Conservation (phyloP, 2,329 filamentous ascomycete genomes). For the Colletotrichum lupini region DNA sequence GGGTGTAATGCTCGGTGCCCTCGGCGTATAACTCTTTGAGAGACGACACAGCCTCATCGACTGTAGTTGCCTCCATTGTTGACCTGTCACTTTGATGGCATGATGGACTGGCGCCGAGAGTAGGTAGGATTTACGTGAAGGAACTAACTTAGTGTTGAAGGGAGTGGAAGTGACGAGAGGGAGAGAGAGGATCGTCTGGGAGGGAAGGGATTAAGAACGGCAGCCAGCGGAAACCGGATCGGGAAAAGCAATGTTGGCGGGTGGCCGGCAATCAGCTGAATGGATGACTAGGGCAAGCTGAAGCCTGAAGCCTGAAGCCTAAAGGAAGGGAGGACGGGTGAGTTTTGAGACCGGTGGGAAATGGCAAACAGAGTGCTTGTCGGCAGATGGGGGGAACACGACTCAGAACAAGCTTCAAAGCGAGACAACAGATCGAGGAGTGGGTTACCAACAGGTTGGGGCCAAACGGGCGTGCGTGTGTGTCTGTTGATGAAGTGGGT, state of each 20-base stretch:
- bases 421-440: background rate
- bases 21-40: slow-evolving; percentile 34
- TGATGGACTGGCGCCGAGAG: slow-evolving; percentile 6
- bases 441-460: background rate
- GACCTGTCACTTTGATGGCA: slow-evolving; percentile 18
- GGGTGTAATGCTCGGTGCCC: slow-evolving; percentile 42
- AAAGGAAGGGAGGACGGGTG: background rate
- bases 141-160: background rate
- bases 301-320: background rate
- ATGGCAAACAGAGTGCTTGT: background rate
- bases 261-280: background rate
- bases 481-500: background rate
- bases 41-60: slow-evolving; percentile 37
- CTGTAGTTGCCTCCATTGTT: slow-evolving; percentile 38
- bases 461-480: background rate
- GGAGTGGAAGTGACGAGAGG: background rate
- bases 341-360: background rate
- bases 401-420: slow-evolving; percentile 2
- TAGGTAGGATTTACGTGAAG: background rate
- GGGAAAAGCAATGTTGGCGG: slow-evolving; percentile 5
- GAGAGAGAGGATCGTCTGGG: background rate
- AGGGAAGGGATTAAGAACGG: background rate
- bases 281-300: slow-evolving; percentile 6
- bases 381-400: background rate
- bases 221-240: background rate